Evolutionary conservation across 768 basidiomycete species (phyloP).

Genomic region (Trametes cingulata): DNA sequence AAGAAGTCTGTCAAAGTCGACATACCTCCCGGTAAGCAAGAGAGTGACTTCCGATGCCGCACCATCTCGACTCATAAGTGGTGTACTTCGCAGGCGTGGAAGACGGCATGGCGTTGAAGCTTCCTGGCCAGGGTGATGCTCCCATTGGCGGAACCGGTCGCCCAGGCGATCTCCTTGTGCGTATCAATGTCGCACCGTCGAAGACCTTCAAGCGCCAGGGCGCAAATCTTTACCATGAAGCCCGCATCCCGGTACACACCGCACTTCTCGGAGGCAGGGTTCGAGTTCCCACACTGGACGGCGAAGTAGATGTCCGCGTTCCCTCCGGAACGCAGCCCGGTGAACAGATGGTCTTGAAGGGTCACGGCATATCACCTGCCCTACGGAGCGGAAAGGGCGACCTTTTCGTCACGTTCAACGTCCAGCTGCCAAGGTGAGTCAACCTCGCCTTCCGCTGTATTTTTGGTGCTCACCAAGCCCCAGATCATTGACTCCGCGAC

Average conservation of each 20-base stretch:
- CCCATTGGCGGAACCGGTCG: slow-evolving; percentile 77
- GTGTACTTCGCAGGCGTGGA: slow-evolving; percentile 67
- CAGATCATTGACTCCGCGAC: slow-evolving; percentile 81
- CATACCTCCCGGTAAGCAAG: slow-evolving; percentile 76
- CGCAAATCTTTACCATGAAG: slow-evolving; percentile 85
- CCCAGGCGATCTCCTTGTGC: slow-evolving; percentile 83
- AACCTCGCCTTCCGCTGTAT: neutral
- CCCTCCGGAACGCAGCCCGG: slow-evolving; percentile 94
- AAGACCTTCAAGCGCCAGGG: slow-evolving; percentile 90
- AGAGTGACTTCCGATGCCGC: neutral
- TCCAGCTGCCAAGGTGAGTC: slow-evolving; percentile 87
- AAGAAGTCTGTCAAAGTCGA: slow-evolving; percentile 78
- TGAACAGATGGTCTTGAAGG: slow-evolving; percentile 93
- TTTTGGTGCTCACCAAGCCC: slow-evolving; percentile 1
- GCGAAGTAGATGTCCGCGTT: slow-evolving; percentile 92
- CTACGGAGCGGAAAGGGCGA: slow-evolving; percentile 70
- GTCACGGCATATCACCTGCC: slow-evolving; percentile 74
- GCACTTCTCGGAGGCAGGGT: slow-evolving; percentile 93
- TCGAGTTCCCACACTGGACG: slow-evolving; percentile 91
- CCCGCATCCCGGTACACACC: slow-evolving; percentile 85
- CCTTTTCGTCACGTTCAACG: slow-evolving; percentile 83
- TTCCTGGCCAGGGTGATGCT: slow-evolving; percentile 81
- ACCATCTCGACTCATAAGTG: slow-evolving; percentile 2
- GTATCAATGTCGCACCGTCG: slow-evolving; percentile 81
- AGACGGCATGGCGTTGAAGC: slow-evolving; percentile 88